Percentiles rank a stretch among this genome's conserved stretches.
phyloP scores from a whole-genome alignment of 2,329 filamentous ascomycete genomes.

The Juglanconis oblonga region DNA sequence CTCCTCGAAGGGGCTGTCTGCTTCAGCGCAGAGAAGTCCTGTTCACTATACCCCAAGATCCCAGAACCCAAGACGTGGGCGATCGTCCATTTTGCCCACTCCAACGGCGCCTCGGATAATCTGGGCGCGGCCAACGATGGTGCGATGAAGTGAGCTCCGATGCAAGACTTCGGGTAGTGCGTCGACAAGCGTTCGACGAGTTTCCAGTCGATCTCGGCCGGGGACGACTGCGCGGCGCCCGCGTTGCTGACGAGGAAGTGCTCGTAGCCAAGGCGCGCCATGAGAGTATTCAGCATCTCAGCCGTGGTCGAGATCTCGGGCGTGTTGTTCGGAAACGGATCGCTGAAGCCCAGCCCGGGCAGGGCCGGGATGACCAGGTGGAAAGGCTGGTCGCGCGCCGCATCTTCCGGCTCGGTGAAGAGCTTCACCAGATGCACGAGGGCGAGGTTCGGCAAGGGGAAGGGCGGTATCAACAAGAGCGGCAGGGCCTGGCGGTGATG shows the following conservation, averaged over 20 bases:
- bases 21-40: slow-evolving; percentile 46
- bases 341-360: slow-evolving; percentile 66
- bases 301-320: slow-evolving; percentile 53
- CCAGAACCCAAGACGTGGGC: slow-evolving; percentile 47
- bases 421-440: slow-evolving; percentile 52
- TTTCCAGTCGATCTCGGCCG: slow-evolving; percentile 50
- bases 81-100: slow-evolving; percentile 55
- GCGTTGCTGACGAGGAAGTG: slow-evolving; percentile 57
- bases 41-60: slow-evolving; percentile 53
- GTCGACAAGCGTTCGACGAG: slow-evolving; percentile 47
- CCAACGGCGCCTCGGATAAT: slow-evolving; percentile 38
- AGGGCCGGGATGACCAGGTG: slow-evolving; percentile 66
- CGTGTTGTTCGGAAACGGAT: slow-evolving; percentile 50
- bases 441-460: slow-evolving; percentile 63
- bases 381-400: slow-evolving; percentile 49
- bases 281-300: slow-evolving; percentile 54
- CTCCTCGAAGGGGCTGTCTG: slow-evolving; percentile 21
- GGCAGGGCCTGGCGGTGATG: slow-evolving; percentile 52
- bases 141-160: slow-evolving; percentile 60
- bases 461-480: slow-evolving; percentile 62
- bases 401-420: slow-evolving; percentile 51
- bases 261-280: slow-evolving; percentile 57
- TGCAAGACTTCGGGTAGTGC: slow-evolving; percentile 45
- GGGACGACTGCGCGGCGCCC: slow-evolving; percentile 43
- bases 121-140: slow-evolving; percentile 52